phyloP scores from a whole-genome alignment of 2,329 filamentous ascomycete genomes.

The Sclerotiophoma versabilis region DNA sequence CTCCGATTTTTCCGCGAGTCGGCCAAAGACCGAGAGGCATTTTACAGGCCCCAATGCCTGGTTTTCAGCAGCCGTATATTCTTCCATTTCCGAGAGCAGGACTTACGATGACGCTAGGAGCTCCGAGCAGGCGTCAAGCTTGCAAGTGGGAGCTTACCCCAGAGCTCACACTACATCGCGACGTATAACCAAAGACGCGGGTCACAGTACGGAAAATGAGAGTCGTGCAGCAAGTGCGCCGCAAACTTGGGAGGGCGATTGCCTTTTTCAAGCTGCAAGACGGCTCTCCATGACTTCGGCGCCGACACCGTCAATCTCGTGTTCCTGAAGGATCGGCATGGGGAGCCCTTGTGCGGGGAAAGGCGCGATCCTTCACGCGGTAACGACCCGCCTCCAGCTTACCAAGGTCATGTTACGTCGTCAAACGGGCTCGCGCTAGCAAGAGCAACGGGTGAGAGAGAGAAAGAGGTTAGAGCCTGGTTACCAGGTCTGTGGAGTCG shows the following conservation, averaged over 20 bases:
- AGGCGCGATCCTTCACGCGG: constrained; percentile 24
- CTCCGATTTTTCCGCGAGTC: constrained; percentile 21
- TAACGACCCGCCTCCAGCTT: constrained; percentile 22
- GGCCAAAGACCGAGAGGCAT: constrained; percentile 34
- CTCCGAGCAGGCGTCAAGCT: constrained; percentile 15
- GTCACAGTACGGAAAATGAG: not conserved
- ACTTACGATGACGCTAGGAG: constrained; percentile 15
- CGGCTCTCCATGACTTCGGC: constrained; percentile 10
- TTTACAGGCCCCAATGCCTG: constrained; percentile 13
- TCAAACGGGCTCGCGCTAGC: constrained; percentile 19
- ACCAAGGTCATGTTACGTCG: constrained; percentile 18
- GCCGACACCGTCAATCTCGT: constrained; percentile 30
- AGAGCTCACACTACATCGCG: constrained; percentile 1
- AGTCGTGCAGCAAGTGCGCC: not conserved
- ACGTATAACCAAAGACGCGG: constrained; percentile 1
- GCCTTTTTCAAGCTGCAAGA: not conserved
- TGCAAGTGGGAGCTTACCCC: constrained; percentile 9
- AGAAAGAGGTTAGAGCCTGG: constrained; percentile 23
- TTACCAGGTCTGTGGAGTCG: constrained; percentile 26
- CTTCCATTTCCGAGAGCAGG: constrained; percentile 2
- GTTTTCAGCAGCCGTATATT: not conserved
- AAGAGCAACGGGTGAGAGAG: constrained; percentile 16
- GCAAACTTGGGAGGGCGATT: not conserved
- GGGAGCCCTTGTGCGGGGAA: constrained; percentile 35
- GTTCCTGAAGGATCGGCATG: constrained; percentile 36